Evolutionary conservation across 495 filamentous ascomycete genomes (phyloP).

Genomic region (Sporormia fimetaria): DNA sequence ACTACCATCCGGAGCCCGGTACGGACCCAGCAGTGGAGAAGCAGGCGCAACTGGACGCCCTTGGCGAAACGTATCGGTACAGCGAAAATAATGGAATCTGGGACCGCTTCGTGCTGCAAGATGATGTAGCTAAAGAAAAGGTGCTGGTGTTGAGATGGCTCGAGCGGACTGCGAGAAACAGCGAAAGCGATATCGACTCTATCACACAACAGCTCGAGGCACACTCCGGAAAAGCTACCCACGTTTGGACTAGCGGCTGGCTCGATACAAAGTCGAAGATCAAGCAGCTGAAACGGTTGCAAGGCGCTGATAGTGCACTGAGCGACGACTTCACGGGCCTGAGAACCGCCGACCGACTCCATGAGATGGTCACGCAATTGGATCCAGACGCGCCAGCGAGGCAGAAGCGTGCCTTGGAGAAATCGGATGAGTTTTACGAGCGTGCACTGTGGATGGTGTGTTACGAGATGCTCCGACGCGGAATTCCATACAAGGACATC

Average conservation of each 20-base stretch:
- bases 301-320: conserved; percentile 48
- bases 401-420: conserved; percentile 60
- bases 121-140: conserved; percentile 61
- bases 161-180: conserved; percentile 53
- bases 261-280: conserved; percentile 80
- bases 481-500: conserved; percentile 57
- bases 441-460: conserved; percentile 75
- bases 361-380: conserved; percentile 70
- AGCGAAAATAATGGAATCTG: conserved; percentile 51
- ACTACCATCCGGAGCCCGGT: conserved; percentile 34
- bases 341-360: conserved; percentile 46
- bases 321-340: conserved; percentile 31
- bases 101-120: conserved; percentile 52
- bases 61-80: conserved; percentile 41
- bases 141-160: conserved; percentile 73
- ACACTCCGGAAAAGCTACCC: conserved; percentile 50
- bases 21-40: conserved; percentile 30
- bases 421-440: conserved; percentile 75
- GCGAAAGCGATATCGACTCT: conserved; percentile 57
- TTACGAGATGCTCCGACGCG: conserved; percentile 79
- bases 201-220: conserved; percentile 57
- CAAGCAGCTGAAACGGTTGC: conserved; percentile 75
- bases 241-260: conserved; percentile 74
- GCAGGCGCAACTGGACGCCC: conserved; percentile 38
- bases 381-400: conserved; percentile 83